These are phyloP conservation scores for Anaeromyces robustus DNA, from an alignment of 192 early-diverging fungal species.

Conservation along the genomic window DNA sequence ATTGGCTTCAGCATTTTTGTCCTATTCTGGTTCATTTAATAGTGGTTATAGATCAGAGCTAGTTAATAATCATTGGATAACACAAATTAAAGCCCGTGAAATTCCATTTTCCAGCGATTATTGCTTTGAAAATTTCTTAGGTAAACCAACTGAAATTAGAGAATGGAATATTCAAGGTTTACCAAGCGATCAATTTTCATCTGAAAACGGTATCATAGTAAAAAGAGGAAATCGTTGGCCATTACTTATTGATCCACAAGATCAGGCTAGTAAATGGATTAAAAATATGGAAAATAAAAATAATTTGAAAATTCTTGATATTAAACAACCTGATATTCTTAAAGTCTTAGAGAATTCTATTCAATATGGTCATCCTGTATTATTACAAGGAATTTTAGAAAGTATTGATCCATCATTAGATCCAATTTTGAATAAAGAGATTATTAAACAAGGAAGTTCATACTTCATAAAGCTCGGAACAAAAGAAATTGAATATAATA, in stretches of 20 bases:
- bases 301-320: conserved; percentile 2
- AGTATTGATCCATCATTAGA: conserved; percentile 35
- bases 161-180: conserved; percentile 43
- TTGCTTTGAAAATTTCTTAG: conserved; percentile 3
- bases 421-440: conserved; percentile 37
- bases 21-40: conserved; percentile 4
- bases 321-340: conserved; percentile 1
- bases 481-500: conserved; percentile 46
- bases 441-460: conserved; percentile 34
- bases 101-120: neutral
- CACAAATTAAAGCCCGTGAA: conserved; percentile 2
- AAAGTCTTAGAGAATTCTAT: conserved; percentile 36
- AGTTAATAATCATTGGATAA: neutral
- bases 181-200: neutral
- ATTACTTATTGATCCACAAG: neutral
- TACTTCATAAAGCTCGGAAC: conserved; percentile 37
- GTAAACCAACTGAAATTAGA: conserved; percentile 9
- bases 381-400: conserved; percentile 35
- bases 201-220: neutral
- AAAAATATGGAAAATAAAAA: neutral
- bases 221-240: neutral
- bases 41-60: neutral
- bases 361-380: conserved; percentile 36
- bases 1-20: conserved; percentile 2
- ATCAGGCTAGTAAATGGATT: neutral